Percentiles rank a stretch among this genome's conserved stretches.
phyloP scores from a whole-genome alignment of 805 yeast species.

The Myxozyma mucilagina region DNA sequence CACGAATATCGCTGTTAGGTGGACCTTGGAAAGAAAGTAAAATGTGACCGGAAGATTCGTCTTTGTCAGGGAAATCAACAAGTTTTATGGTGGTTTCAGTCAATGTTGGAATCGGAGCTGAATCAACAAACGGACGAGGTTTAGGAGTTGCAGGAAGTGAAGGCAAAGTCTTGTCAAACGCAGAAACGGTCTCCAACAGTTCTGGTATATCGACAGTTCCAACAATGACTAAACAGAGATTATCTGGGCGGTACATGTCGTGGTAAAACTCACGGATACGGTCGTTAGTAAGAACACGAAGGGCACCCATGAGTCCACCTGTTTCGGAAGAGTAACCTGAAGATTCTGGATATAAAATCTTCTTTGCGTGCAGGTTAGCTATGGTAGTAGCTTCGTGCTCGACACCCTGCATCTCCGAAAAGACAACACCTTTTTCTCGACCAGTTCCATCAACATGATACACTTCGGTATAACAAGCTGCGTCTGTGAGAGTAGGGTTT shows the following conservation, averaged over 20 bases:
- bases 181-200: slow-evolving; percentile 56
- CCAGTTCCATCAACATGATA: slow-evolving; percentile 90
- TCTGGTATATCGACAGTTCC: slow-evolving; percentile 83
- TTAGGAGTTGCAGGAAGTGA: slow-evolving; percentile 3
- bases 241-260: slow-evolving; percentile 73
- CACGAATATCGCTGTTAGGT: slow-evolving; percentile 49
- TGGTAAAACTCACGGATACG: slow-evolving; percentile 76
- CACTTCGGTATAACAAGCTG: slow-evolving; percentile 90
- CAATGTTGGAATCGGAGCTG: slow-evolving; percentile 48
- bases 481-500: slow-evolving; percentile 82
- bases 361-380: slow-evolving; percentile 34
- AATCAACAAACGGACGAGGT: slow-evolving; percentile 70
- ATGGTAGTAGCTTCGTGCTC: slow-evolving; percentile 74
- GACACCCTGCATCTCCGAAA: slow-evolving; percentile 94
- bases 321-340: slow-evolving; percentile 93
- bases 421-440: slow-evolving; percentile 94
- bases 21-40: slow-evolving; percentile 84
- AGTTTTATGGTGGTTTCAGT: slow-evolving; percentile 46
- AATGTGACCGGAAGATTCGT: slow-evolving; percentile 79
- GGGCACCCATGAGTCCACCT: slow-evolving; percentile 81
- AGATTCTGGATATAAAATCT: slow-evolving; percentile 41
- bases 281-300: slow-evolving; percentile 69
- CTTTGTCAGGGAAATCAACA: slow-evolving; percentile 84
- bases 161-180: slow-evolving; percentile 62
- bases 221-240: slow-evolving; percentile 76